phyloP scores from a whole-genome alignment of 2,329 filamentous ascomycete species.

The Apiospora aurea region DNA sequence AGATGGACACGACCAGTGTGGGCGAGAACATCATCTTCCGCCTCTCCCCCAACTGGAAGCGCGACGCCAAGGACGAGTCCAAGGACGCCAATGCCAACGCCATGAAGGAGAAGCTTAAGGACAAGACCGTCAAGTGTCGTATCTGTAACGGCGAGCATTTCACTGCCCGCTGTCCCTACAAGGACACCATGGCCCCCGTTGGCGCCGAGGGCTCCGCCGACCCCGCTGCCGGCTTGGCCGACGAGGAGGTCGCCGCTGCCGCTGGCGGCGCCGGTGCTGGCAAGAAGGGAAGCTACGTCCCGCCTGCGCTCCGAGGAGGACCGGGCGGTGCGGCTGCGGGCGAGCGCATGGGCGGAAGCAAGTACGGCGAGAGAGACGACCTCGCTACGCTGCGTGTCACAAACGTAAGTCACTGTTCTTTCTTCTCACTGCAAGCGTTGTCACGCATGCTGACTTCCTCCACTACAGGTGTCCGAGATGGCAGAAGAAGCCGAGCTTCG shows the following conservation, averaged over 20 bases:
- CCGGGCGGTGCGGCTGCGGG: slow-evolving; percentile 61
- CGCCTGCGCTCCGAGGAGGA: slow-evolving; percentile 85
- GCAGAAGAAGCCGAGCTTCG: slow-evolving; percentile 95
- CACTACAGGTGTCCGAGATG: slow-evolving; percentile 84
- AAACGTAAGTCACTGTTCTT: slow-evolving; percentile 72
- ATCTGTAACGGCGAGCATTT: slow-evolving; percentile 99
- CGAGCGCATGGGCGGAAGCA: slow-evolving; percentile 85
- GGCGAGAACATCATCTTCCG: slow-evolving; percentile 99
- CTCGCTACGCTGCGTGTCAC: slow-evolving; percentile 95
- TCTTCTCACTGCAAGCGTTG: slow-evolving; percentile 36
- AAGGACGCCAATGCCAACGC: slow-evolving; percentile 75
- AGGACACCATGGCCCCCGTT: slow-evolving; percentile 96
- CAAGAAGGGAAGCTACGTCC: slow-evolving; percentile 88
- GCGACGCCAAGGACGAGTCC: slow-evolving; percentile 83
- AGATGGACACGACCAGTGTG: slow-evolving; percentile 87
- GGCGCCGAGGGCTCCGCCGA: slow-evolving; percentile 65
- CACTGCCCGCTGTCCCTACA: slow-evolving; percentile 98
- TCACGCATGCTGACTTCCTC: neutral
- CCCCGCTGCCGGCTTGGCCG: slow-evolving; percentile 61
- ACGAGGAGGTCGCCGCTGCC: slow-evolving; percentile 54
- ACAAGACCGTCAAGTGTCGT: slow-evolving; percentile 99
- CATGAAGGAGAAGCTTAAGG: slow-evolving; percentile 86
- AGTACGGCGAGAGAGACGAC: slow-evolving; percentile 93
- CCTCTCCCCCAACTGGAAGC: slow-evolving; percentile 92
- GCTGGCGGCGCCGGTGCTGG: slow-evolving; percentile 62